Evolutionary conservation across 2,329 filamentous ascomycete species (phyloP), one percentile per base, ranked within the genome.

Genomic region (Neonectria hederae): DNA sequence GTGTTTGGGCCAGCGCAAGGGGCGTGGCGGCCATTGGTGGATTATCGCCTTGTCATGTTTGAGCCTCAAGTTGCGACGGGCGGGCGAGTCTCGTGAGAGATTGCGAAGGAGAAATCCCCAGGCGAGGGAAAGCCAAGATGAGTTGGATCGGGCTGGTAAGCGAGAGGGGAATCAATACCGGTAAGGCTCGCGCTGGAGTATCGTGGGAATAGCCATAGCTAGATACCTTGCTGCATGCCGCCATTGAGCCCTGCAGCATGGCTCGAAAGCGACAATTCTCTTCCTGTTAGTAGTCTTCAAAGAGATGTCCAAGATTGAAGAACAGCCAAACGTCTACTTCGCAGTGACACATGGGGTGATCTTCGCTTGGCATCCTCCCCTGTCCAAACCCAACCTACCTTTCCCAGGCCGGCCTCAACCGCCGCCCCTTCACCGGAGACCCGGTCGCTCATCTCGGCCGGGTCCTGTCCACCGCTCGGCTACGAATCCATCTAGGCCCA

Each of bases 1-100:
- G 49, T 65, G 71, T 72, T 71, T 73, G 68, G 68, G 69, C 68
- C 71, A 71, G 68, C 68, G 71, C 71, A 74, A 73, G 71, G 72
- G 70, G 72, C 62, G 38, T 17, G 9, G 5, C 40, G 24, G 58
- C 68, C 40, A 74, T 74, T 74, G 72, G 72, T 74, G 72, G 72
- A 71, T 71, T 65, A 65, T 68, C 43, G 46, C 61, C 60, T 38
- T 54, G 62, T 48, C 59, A 38, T 63, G 72, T 74, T 74, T 74
- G 72, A 74, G 72, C 72, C 72, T 74, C 71, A 74, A 69, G 64
- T 64, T 57, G 49, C 55, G 59, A 62, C 59, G 38, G 35, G 54
- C 32, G 45, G 56, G 35, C 26, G 26, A 42, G 48, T 57, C 28
- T 21, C 43, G 42, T 19, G 54, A 55, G 63, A 66, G 57, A 49